Base-by-base conservation (phyloP, 2,329 filamentous ascomycete genomes). In the Reticulascus tulasneorum region DNA sequence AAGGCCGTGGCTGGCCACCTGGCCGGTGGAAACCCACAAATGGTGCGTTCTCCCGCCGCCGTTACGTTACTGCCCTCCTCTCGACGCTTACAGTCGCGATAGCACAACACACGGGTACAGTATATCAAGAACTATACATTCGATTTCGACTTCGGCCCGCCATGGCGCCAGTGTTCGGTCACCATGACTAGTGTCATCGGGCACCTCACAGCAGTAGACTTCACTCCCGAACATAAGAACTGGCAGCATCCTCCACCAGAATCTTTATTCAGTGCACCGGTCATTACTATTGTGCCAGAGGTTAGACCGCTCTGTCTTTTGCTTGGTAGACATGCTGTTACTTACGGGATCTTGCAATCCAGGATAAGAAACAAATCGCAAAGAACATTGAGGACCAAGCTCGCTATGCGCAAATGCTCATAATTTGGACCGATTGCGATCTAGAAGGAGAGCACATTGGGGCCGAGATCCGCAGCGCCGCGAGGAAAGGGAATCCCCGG, bases 341-440 rank as follows among this genome's bases (percentile, higher is more conserved):
- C 41, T 56, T 36, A 55, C 21, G 12, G 8, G 10, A 18, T 9
- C 20, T n/a, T 26, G 5, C 4, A 3, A n/a, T n/a, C 6, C 47
- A 90, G 79, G 82, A 90, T 53, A 94, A 90, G 55, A 82, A 82
- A 51, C 66, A 73, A 2, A 84, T 98, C 45, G 89, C 90, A 9
- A 73, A 81, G 21, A 98, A 98, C 54, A 93, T 98, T 52, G 77
- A 83, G 48, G 67, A 75, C 2, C 83, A 94, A 59, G 91, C 93
- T 13, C 75, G 75, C 42, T 75, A 76, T 55, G 74, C 81, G n/a
- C 76, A 73, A 37, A 79, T 82, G 10, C 71, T 98, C 21, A 91
- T 94, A 60, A 96, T 98, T 50, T 98, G 93, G 93, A 98, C 93
- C 1, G 93, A 98, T 72, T 97, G 93, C 62, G 93, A 98, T 69